phyloP scores from a whole-genome alignment of 345 rosid genomes.

The Brassica cretica region DNA sequence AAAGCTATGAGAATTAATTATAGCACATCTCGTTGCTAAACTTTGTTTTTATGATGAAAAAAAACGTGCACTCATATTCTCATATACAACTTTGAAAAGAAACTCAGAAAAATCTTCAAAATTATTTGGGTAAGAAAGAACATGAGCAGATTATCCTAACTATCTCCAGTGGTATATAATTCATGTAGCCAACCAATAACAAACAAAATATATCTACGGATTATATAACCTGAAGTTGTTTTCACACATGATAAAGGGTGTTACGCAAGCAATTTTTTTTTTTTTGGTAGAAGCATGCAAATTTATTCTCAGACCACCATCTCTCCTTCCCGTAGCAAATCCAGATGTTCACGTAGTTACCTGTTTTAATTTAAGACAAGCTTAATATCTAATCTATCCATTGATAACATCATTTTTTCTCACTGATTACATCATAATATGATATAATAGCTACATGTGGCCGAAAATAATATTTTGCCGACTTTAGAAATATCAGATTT shows the following conservation, averaged over 20 bases:
- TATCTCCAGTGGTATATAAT: not conserved
- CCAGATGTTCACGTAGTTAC: constrained; percentile 12
- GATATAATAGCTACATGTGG: constrained; percentile 11
- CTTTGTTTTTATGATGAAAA: not conserved
- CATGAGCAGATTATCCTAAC: not conserved
- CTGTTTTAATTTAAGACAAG: constrained; percentile 10
- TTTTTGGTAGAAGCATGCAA: not conserved
- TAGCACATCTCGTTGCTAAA: not conserved
- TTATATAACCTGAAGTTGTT: not conserved
- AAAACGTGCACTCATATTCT: not conserved
- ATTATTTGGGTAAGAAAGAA: not conserved
- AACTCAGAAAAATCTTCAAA: not conserved
- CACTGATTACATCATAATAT: not conserved
- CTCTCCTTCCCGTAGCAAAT: constrained; percentile 2
- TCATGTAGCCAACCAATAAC: not conserved
- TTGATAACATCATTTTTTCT: not conserved
- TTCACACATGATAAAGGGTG: not conserved
- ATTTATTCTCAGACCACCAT: constrained; percentile 5
- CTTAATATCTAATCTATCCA: constrained; percentile 10
- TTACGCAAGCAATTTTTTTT: too few species aligned
- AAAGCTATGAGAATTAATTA: not conserved
- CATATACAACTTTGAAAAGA: not conserved
- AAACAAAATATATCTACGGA: not conserved
- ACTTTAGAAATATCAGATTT: not conserved
- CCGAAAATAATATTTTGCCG: not conserved